These are phyloP conservation scores for Lophiotrema nucula DNA, from an alignment of 495 filamentous ascomycete species.

Conservation along the genomic window DNA sequence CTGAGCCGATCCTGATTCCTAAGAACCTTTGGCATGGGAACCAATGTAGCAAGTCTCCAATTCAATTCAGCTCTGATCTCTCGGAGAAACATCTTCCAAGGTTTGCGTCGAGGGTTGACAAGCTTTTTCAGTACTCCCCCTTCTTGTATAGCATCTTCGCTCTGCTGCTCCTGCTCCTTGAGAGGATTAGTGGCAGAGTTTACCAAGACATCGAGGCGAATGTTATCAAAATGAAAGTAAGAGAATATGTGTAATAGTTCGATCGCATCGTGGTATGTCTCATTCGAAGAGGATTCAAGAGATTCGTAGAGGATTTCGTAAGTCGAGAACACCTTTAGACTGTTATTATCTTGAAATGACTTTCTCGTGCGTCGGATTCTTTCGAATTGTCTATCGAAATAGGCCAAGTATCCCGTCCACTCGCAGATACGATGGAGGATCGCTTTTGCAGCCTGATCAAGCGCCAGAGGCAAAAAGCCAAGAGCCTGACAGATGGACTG, in stretches of 20 bases:
- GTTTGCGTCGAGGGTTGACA: neutral
- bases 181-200: neutral
- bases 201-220: neutral
- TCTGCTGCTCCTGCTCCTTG: neutral
- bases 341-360: neutral
- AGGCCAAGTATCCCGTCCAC: neutral
- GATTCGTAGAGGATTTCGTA: neutral
- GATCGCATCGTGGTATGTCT: neutral
- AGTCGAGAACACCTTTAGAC: neutral
- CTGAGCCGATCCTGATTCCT: neutral
- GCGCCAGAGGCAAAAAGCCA: neutral
- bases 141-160: neutral
- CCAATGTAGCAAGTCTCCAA: neutral
- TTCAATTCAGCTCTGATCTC: neutral
- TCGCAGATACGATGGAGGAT: neutral
- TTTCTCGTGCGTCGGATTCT: neutral
- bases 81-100: neutral
- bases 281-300: neutral
- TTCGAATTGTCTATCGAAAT: neutral
- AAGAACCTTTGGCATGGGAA: neutral
- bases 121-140: neutral
- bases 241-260: neutral
- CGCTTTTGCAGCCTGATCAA: neutral
- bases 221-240: neutral
- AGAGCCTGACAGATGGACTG: neutral